Evolutionary conservation across 2,329 filamentous ascomycete species (phyloP).

Genomic region (Bipolaris cookei): DNA sequence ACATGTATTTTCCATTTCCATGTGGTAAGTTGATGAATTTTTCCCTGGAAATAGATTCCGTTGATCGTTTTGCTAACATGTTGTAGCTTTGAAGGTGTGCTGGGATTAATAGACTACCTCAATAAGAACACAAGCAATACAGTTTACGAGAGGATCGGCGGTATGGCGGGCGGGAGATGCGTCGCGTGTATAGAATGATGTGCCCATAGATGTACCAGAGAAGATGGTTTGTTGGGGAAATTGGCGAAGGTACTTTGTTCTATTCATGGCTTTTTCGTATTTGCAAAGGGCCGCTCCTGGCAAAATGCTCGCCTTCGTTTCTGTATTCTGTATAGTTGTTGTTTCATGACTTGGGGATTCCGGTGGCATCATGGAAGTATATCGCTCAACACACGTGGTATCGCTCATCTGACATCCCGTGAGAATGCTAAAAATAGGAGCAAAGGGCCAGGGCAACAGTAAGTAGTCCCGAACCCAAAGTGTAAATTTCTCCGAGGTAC

Average conservation of each 20-base stretch:
- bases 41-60: neutral
- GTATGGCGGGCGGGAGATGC: too few relatives aligned
- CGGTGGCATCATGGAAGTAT: neutral
- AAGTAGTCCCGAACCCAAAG: neutral
- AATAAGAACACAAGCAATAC: too few relatives aligned
- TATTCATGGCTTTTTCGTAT: neutral
- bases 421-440: neutral
- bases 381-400: too few relatives aligned
- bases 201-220: neutral
- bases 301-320: neutral
- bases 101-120: slow-evolving; percentile 31
- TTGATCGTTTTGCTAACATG: slow-evolving; percentile 14
- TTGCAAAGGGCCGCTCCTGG: neutral
- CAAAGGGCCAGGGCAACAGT: neutral
- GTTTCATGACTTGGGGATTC: neutral
- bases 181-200: neutral
- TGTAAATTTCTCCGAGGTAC: neutral
- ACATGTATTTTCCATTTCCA: slow-evolving; percentile 56
- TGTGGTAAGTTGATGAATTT: slow-evolving; percentile 50
- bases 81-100: slow-evolving; percentile 36
- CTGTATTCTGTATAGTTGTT: neutral
- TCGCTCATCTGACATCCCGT: too few relatives aligned
- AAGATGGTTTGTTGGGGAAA: neutral
- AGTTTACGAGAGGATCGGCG: neutral
- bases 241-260: neutral